These are phyloP conservation scores for Massarina eburnea DNA, from an alignment of 2,329 filamentous ascomycete genomes.

Conservation along the genomic window DNA sequence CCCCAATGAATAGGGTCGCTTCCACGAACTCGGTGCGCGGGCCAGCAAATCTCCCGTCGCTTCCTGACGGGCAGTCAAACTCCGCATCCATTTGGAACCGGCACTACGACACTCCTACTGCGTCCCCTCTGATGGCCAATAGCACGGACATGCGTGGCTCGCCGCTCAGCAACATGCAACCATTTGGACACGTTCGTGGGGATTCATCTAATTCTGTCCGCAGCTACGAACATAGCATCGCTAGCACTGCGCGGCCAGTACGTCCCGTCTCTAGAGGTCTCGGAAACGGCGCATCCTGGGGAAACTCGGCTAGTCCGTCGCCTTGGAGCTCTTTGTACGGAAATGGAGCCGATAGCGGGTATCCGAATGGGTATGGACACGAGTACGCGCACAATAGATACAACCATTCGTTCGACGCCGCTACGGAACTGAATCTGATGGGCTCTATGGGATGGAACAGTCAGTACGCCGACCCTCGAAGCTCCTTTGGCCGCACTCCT, in stretches of 20 bases:
- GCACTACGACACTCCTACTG: slow-evolving; percentile 32
- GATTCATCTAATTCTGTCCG: slow-evolving; percentile 47
- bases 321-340: slow-evolving; percentile 29
- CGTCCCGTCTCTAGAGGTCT: slow-evolving; percentile 32
- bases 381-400: neutral
- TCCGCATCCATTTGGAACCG: slow-evolving; percentile 42
- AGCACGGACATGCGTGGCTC: slow-evolving; percentile 27
- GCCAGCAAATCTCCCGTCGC: slow-evolving; percentile 36
- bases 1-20: slow-evolving; percentile 36
- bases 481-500: slow-evolving; percentile 38
- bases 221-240: slow-evolving; percentile 30
- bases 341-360: slow-evolving; percentile 8
- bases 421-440: slow-evolving; percentile 27
- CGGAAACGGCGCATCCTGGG: slow-evolving; percentile 37
- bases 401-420: neutral
- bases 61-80: slow-evolving; percentile 40
- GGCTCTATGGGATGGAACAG: slow-evolving; percentile 17
- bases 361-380: neutral
- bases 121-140: slow-evolving; percentile 29
- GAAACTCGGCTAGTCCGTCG: slow-evolving; percentile 26
- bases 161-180: slow-evolving; percentile 34
- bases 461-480: slow-evolving; percentile 37
- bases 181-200: slow-evolving; percentile 46
- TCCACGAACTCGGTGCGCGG: slow-evolving; percentile 41
- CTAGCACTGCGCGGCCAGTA: slow-evolving; percentile 16